phyloP scores from a whole-genome alignment of 768 basidiomycete genomes.

The Ephemerocybe angulata region DNA sequence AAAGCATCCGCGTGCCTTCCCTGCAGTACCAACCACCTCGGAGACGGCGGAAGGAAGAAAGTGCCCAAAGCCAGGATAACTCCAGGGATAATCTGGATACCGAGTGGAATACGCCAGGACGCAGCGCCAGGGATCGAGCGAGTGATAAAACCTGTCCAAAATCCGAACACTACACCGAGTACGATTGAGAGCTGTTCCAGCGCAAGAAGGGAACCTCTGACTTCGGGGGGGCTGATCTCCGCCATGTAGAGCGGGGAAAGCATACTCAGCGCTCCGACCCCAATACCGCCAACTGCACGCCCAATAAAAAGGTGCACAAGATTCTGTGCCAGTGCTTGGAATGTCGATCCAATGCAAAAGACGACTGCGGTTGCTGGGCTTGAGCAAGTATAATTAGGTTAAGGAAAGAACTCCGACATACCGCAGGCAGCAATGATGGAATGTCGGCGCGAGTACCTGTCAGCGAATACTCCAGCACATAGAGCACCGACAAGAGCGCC shows the following conservation, averaged over 20 bases:
- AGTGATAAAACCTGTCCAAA: conserved; percentile 78
- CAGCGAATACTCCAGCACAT: conserved; percentile 61
- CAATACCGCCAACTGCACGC: conserved; percentile 72
- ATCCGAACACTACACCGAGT: conserved; percentile 75
- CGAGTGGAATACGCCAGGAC: conserved; percentile 79
- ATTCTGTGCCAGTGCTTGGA: conserved; percentile 61
- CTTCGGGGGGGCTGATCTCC: conserved; percentile 79
- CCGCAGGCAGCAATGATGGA: conserved; percentile 68
- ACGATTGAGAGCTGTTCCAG: conserved; percentile 82
- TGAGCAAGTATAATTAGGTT: not conserved
- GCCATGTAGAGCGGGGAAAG: conserved; percentile 80
- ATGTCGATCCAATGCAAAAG: conserved; percentile 67
- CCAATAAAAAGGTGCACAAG: conserved; percentile 61
- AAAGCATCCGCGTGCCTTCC: conserved; percentile 58
- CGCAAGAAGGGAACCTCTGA: conserved; percentile 74
- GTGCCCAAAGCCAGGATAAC: conserved; percentile 60
- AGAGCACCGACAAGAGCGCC: conserved; percentile 79
- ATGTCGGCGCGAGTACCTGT: conserved; percentile 61
- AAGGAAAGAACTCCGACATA: conserved; percentile 29
- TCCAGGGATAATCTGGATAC: conserved; percentile 68
- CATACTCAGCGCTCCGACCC: conserved; percentile 79
- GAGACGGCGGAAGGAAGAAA: conserved; percentile 57
- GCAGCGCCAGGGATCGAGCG: conserved; percentile 59
- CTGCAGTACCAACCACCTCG: conserved; percentile 53
- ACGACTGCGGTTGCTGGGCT: conserved; percentile 41